Percentiles rank a stretch among this genome's conserved stretches.
phyloP scores from a whole-genome alignment of 2,329 filamentous ascomycete species.

The Beauveria australis region DNA sequence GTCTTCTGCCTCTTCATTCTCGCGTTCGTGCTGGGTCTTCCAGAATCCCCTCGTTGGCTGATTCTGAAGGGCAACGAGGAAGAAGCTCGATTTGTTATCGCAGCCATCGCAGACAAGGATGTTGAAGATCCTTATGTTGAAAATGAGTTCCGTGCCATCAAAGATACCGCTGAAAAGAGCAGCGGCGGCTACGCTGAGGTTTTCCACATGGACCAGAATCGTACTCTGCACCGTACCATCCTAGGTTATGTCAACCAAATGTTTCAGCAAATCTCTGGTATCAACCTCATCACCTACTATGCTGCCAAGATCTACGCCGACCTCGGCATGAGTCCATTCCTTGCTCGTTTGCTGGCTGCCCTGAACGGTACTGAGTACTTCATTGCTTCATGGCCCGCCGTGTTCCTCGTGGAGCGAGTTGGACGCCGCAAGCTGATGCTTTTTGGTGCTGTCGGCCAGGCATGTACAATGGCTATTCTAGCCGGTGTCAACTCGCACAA shows the following conservation, averaged over 20 bases:
- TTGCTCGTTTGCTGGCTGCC: constrained; percentile 48
- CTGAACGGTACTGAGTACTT: constrained; percentile 41
- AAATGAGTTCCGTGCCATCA: constrained; percentile 51
- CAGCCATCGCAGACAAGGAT: constrained; percentile 46
- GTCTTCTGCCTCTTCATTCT: constrained; percentile 52
- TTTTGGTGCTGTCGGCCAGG: constrained; percentile 56
- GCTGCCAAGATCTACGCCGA: constrained; percentile 50
- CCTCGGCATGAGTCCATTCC: constrained; percentile 43
- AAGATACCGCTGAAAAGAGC: constrained; percentile 62
- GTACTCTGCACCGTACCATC: constrained; percentile 49
- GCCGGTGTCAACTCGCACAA: constrained; percentile 46
- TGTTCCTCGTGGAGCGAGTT: constrained; percentile 56
- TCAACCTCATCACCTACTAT: constrained; percentile 57
- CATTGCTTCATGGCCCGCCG: constrained; percentile 54
- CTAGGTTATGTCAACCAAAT: constrained; percentile 55
- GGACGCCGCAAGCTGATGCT: constrained; percentile 66
- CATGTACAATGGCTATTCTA: constrained; percentile 55
- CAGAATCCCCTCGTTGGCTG: constrained; percentile 45
- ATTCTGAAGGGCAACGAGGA: constrained; percentile 37
- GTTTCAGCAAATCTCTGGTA: constrained; percentile 57
- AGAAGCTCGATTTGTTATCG: constrained; percentile 39
- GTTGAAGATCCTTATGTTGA: constrained; percentile 49
- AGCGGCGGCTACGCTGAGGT: constrained; percentile 52
- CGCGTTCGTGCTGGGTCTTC: constrained; percentile 40
- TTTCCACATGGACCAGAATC: constrained; percentile 50